Base-by-base conservation (phyloP, 345 rosid species). In the Gossypium herbaceum region DNA sequence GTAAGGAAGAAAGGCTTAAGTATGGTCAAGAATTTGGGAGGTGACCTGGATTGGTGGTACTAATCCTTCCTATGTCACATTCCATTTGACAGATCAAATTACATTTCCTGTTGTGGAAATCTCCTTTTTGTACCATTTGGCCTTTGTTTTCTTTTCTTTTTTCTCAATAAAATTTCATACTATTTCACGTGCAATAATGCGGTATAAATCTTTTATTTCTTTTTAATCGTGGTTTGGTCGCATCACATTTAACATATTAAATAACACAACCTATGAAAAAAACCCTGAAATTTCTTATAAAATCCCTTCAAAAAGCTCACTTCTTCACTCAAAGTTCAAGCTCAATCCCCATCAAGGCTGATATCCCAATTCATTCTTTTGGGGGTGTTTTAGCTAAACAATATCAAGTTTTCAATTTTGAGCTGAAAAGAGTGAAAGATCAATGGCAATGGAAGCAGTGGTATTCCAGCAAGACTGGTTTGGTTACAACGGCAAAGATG, bases 381-480 rank as follows among this genome's bases (percentile, higher is more conserved):
- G 39, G 39, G 39, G 39, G 39, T 4, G 5, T 29, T 27, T 20
- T 56, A 55, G 7, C 19, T 55, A 55, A 55, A 55, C 59, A 55
- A 2, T 55, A 34, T 5, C 41, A 34, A 34, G 41, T n/a, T 3
- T 61, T 56, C 19, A 16, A 34, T 20, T 75, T 68, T 71, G 72
- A 58, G 47, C 51, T 47, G 51, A 47, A 45, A 47, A 47, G 15
- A 10, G 51, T 47, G 13, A 47, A 47, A 47, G 51, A 47, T 47
- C 51, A 29, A 93, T 93, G 97, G 93, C 98, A 70, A 83, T 93
- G 0, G 97, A 93, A 61, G 91, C 92, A 2, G 85, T 82, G 34
- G 78, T 84, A 17, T 89, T 80, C 55, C 90, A 81, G 54, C 91
- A 85, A 75, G 91, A 86, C 44, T 67, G 81, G 48, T 83, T 84